phyloP scores from a whole-genome alignment of 164 flowering plant species.

The Chloranthus sessilifolius region DNA sequence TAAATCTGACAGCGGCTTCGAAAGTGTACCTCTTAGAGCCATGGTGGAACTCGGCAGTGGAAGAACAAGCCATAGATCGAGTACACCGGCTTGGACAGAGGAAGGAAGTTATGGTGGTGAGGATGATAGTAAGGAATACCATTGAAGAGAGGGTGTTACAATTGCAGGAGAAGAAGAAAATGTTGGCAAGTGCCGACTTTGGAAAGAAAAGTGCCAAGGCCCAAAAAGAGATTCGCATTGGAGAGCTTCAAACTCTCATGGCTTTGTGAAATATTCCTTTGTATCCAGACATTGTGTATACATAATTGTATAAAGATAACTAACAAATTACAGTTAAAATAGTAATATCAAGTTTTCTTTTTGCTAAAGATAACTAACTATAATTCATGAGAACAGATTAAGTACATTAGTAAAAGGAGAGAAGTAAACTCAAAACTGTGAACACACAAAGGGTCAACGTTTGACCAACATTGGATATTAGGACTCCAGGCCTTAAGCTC shows the following conservation, averaged over 20 bases:
- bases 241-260: conserved; percentile 60
- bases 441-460: too few relatives aligned
- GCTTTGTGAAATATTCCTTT: too few relatives aligned
- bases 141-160: conserved; percentile 80
- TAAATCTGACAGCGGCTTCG: conserved; percentile 80
- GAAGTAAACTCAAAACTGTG: too few relatives aligned
- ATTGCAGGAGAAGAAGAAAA: conserved; percentile 74
- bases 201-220: conserved; percentile 35
- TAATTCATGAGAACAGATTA: too few relatives aligned
- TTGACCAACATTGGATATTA: too few relatives aligned
- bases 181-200: conserved; percentile 62
- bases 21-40: conserved; percentile 85
- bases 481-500: too few relatives aligned
- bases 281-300: too few relatives aligned
- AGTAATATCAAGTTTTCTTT: too few relatives aligned
- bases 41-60: conserved; percentile 98
- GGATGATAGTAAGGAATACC: conserved; percentile 62
- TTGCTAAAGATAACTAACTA: too few relatives aligned
- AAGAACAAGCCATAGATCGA: conserved; percentile 95
- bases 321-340: too few relatives aligned
- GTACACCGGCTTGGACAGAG: conserved; percentile 89
- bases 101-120: conserved; percentile 69
- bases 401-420: too few relatives aligned
- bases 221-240: conserved; percentile 36
- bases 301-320: too few relatives aligned